Evolutionary conservation across 768 basidiomycete species (phyloP).

Genomic region (Boletales sp.): DNA sequence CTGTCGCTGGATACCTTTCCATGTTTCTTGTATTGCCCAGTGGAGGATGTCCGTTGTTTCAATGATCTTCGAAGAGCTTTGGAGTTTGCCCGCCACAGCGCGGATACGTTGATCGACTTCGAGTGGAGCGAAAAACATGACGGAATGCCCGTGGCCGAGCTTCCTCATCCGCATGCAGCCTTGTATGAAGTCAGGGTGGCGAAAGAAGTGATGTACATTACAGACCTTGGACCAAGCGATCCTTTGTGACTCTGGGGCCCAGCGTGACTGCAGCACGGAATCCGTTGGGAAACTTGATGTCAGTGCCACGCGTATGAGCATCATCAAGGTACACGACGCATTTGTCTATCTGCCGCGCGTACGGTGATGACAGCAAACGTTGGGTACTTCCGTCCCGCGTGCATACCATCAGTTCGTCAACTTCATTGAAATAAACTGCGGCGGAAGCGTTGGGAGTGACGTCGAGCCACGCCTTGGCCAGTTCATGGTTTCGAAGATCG

Average conservation of each 20-base stretch:
- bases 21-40: slow-evolving; percentile 46
- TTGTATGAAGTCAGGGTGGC: background rate
- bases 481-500: too few relatives aligned
- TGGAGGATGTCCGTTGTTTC: slow-evolving; percentile 34
- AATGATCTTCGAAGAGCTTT: background rate
- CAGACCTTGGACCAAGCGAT: background rate
- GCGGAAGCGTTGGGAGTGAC: too few relatives aligned
- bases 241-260: background rate
- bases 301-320: background rate
- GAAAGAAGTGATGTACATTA: background rate
- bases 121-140: slow-evolving; percentile 46
- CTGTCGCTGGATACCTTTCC: slow-evolving; percentile 34
- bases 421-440: too few relatives aligned
- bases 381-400: background rate
- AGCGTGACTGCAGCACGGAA: background rate
- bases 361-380: background rate
- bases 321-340: background rate
- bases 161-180: background rate
- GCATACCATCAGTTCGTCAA: background rate
- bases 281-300: background rate
- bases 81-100: slow-evolving; percentile 11
- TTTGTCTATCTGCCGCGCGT: background rate
- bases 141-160: slow-evolving; percentile 44
- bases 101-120: slow-evolving; percentile 42
- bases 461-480: too few relatives aligned